A percentile compares a stretch with the other conserved stretches of the same genome.
Evolutionary conservation across 2,329 filamentous ascomycete species (phyloP).

Genomic region (Ophiostoma pallidulum): DNA sequence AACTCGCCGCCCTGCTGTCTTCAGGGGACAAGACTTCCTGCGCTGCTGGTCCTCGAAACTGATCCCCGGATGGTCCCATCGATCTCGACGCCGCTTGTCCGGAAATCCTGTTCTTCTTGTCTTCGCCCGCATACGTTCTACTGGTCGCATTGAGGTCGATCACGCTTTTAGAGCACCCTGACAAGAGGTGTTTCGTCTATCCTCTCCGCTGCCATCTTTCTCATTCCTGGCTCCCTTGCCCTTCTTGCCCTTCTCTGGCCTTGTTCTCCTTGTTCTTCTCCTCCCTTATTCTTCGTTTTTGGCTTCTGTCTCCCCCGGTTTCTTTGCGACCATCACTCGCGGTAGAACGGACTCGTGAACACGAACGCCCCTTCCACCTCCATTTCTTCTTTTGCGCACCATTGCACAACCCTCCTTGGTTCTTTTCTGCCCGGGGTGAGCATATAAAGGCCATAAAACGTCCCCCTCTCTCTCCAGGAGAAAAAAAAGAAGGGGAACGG

Average conservation of each 20-base stretch:
- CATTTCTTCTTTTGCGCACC: background rate
- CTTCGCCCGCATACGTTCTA: conserved; percentile 7
- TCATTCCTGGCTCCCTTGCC: background rate
- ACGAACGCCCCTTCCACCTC: too few species aligned
- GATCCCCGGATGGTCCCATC: conserved; percentile 9
- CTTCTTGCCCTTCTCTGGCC: background rate
- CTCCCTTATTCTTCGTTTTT: background rate
- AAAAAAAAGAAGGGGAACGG: too few species aligned
- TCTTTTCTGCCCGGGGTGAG: background rate
- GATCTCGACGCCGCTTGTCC: background rate
- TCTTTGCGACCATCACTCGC: conserved; percentile 6
- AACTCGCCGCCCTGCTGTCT: background rate
- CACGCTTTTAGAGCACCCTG: conserved; percentile 13
- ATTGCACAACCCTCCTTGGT: too few species aligned
- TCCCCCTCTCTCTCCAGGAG: too few species aligned
- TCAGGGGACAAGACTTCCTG: too few species aligned
- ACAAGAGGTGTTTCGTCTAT: conserved; percentile 13
- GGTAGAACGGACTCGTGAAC: conserved; percentile 9
- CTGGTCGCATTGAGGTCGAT: conserved; percentile 19
- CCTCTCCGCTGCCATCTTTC: too few species aligned
- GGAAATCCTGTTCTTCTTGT: background rate
- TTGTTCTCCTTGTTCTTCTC: background rate
- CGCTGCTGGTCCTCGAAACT: conserved; percentile 7
- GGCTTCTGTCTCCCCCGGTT: background rate
- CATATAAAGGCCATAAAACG: conserved; percentile 7